Conservation (phyloP, 306 rosid genomes). For the Luffa aegyptiaca region DNA sequence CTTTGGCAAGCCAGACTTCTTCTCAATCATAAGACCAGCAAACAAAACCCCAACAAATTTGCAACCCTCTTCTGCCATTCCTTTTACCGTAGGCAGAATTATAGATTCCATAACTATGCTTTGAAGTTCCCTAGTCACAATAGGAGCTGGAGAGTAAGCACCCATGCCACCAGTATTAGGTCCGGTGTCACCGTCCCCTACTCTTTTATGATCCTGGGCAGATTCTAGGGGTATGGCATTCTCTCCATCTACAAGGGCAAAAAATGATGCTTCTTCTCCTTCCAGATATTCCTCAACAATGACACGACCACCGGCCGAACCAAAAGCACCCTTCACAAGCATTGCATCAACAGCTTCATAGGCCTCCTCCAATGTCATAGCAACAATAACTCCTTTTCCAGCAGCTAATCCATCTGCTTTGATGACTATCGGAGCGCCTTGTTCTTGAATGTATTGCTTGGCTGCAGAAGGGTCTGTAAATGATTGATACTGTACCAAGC, state of each 20-base stretch:
- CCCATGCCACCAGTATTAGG: slow-evolving; percentile 99
- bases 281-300: slow-evolving; percentile 87
- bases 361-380: slow-evolving; percentile 73
- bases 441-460: slow-evolving; percentile 66
- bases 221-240: slow-evolving; percentile 91
- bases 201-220: slow-evolving; percentile 96
- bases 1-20: slow-evolving; percentile 85
- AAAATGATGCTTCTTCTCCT: slow-evolving; percentile 94
- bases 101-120: slow-evolving; percentile 71
- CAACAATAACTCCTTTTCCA: slow-evolving; percentile 90
- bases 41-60: slow-evolving; percentile 87
- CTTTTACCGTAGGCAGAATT: slow-evolving; percentile 82
- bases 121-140: slow-evolving; percentile 74
- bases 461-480: slow-evolving; percentile 72
- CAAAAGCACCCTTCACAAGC: slow-evolving; percentile 79
- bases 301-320: slow-evolving; percentile 76
- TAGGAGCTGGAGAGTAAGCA: slow-evolving; percentile 90
- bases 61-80: slow-evolving; percentile 87
- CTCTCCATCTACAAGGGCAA: slow-evolving; percentile 90
- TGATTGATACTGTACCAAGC: slow-evolving; percentile 54
- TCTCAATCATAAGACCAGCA: slow-evolving; percentile 97
- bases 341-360: slow-evolving; percentile 83
- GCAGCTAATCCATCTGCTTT: slow-evolving; percentile 98
- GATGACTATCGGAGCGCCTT: slow-evolving; percentile 79
- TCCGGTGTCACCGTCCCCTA: slow-evolving; percentile 89